Conservation (phyloP, 2,329 filamentous ascomycete genomes). For the Sporothrix dimorphospora region DNA sequence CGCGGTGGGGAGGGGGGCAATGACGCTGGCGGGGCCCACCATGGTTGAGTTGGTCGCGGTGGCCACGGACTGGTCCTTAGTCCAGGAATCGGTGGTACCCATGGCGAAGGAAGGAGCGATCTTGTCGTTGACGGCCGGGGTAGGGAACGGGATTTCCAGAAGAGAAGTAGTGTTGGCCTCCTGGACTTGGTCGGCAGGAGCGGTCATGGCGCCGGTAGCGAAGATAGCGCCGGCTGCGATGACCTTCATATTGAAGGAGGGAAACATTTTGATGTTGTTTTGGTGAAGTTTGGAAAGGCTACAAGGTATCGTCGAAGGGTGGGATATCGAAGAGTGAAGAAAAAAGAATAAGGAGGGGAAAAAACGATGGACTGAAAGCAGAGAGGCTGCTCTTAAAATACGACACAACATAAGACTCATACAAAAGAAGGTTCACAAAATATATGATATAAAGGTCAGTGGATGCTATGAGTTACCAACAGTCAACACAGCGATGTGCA, state of each 20-base stretch:
- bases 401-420: neutral
- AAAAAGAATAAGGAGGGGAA: neutral
- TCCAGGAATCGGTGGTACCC: neutral
- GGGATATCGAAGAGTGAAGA: neutral
- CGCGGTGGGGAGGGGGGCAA: neutral
- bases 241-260: neutral
- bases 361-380: too few relatives aligned
- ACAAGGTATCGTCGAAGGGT: neutral
- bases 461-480: too few relatives aligned
- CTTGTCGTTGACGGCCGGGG: neutral
- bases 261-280: neutral
- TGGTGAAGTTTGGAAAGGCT: neutral
- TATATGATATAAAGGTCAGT: too few relatives aligned
- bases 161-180: neutral
- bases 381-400: neutral
- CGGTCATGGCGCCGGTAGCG: neutral
- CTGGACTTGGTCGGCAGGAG: neutral
- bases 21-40: too few relatives aligned
- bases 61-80: neutral
- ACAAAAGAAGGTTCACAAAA: neutral
- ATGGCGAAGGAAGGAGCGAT: neutral
- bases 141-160: neutral
- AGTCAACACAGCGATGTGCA: neutral
- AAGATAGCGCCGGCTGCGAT: neutral
- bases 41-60: neutral